Evolutionary conservation across 2,329 filamentous ascomycete species (phyloP), one percentile per base, ranked within the genome.

Genomic region (Pseudopyricularia javanii): DNA sequence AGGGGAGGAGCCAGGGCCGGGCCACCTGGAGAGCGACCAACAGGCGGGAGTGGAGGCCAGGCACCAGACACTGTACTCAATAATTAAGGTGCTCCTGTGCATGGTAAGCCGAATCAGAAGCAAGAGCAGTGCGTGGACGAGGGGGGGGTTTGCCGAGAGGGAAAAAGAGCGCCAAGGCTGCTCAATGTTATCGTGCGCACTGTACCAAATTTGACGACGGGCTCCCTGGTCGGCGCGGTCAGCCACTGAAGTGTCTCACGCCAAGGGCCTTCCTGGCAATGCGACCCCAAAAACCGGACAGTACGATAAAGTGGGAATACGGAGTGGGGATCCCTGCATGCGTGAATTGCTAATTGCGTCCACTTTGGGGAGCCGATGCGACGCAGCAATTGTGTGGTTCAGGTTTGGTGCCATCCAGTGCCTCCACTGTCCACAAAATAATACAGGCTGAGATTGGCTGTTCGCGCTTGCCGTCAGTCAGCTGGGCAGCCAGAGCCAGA

Each of bases 221-320:
- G 28, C 34, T 43, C n/a, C 47, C 48, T 35, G 28, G 45, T 51
- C 28, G 28, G 28, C 28, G 5, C 9, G 28, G 28, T 50, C 45
- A 50, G 52, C 47, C 52, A 54, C 52, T 54, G 37, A 52, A 47
- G 33, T 34, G 50, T 22, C 50, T 33, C 17, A 20, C 47, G 37
- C 17, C 40, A 45, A 24, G 40, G 40, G 40, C 24, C 22, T 45
- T 3, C 40, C 40, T 34, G 32, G 48, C 48, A 34, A 50, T 50
- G 48, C 40, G 40, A 45, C 20, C 8, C 40, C 24, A 45, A 45
- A 43, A 45, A 45, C 40, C 22, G 40, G 40, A 45, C 40, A 45
- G 40, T 45, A 24, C 40, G 20, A 24, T 45, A 45, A 12, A 45
- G 40, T 45, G 40, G 48, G 48, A 24, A 35, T 50, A 50, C 48